Base-by-base conservation (phyloP, 2,329 filamentous ascomycete species). In the Arthrobotrys iridis region DNA sequence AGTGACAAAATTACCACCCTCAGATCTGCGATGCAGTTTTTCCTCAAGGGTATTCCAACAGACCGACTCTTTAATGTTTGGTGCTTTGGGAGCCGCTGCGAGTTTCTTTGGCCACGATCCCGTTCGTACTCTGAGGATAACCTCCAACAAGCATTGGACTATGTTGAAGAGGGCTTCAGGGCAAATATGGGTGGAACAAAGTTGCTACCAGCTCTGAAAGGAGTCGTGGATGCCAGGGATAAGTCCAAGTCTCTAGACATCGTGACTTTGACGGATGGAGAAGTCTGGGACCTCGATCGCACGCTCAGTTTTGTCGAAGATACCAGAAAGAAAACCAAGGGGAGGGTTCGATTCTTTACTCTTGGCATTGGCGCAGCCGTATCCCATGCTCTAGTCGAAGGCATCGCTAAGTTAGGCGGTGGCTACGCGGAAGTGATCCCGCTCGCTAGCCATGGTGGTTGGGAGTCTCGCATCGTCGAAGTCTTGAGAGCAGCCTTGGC, bases 331-430 rank as follows among this genome's bases (percentile, higher is more conserved):
- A 79, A 82, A 4, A 83, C 83, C 13, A 81, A 82, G 41, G 81
- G 81, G 0, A 82, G 83, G 0, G 83, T 87, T 15, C 84, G 87
- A 0, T 85, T 89, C 75, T 89, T 88, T 74, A 83, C 85, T 0
- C 81, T 88, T 33, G 88, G 87, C 1, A 86, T 89, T 57, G 88
- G 87, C 0, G 77, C 82, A 26, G 82, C 81, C 3, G 86, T 86
- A 6, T 88, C 87, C 0, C 85, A 87, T 77, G 83, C 86, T 1
- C 81, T 89, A 1, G 84, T 89, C 8, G 85, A 89, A 78, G 87
- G 87, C 0, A 83, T 89, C 67, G 87, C 87, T 15, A 83, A 84
- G 58, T 84, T 85, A 10, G 88, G 87, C 0, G 86, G 87, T 60
- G 88, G 88, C 0, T 87, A 86, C 67, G 83, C 84, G 2, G 81